phyloP scores from a whole-genome alignment of 805 yeast species.

The Yarrowia sp. region DNA sequence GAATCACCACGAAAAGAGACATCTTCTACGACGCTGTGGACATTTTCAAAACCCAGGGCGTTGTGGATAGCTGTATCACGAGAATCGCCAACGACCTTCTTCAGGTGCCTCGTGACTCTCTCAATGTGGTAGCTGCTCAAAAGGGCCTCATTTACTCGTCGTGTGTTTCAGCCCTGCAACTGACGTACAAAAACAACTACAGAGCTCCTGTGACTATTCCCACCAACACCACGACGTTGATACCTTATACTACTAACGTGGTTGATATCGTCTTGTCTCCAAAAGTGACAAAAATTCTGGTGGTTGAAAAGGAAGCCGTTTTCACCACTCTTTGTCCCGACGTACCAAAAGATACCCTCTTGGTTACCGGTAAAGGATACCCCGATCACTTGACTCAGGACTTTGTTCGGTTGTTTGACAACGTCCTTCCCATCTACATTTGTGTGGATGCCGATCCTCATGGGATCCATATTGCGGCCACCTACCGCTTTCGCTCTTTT shows the following conservation, averaged over 20 bases:
- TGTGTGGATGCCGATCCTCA: conserved; percentile 64
- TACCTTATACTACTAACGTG: not conserved
- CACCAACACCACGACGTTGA: not conserved
- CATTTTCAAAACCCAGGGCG: conserved; percentile 47
- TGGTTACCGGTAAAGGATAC: conserved; percentile 63
- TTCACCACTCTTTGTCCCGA: conserved; percentile 38
- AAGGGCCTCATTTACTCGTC: conserved; percentile 51
- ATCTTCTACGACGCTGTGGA: conserved; percentile 56
- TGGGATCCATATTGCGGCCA: conserved; percentile 52
- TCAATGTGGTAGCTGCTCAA: conserved; percentile 52
- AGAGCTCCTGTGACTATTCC: not conserved
- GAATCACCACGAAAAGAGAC: conserved; percentile 42
- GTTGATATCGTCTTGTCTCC: not conserved
- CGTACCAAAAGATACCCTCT: conserved; percentile 32
- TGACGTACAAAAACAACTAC: not conserved
- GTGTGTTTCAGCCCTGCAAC: not conserved
- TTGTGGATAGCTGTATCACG: conserved; percentile 43
- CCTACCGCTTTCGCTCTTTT: conserved; percentile 36
- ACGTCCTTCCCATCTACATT: conserved; percentile 42
- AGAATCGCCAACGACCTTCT: conserved; percentile 41
- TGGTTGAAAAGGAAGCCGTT: conserved; percentile 52
- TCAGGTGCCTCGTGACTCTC: conserved; percentile 39
- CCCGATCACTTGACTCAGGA: conserved; percentile 56
- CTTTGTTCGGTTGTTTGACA: conserved; percentile 41
- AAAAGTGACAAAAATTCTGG: conserved; percentile 29